Conservation (phyloP, 2,329 filamentous ascomycete genomes). For the Knoxdaviesia proteae region DNA sequence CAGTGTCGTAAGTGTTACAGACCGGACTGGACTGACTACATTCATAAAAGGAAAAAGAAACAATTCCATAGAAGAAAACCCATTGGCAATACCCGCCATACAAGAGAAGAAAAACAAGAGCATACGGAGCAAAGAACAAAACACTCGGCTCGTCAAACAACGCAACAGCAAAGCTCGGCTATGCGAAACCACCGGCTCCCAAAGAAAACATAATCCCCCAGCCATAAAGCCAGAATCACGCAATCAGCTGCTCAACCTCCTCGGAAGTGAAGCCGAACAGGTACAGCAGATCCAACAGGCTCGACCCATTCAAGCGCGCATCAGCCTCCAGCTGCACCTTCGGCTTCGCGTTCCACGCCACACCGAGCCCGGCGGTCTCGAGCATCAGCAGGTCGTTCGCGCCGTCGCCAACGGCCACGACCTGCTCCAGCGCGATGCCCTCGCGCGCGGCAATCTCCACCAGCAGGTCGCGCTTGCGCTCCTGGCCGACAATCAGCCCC, state of each 20-base stretch:
- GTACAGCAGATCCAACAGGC: slow-evolving; percentile 50
- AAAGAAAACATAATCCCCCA: too few relatives aligned
- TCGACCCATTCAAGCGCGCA: slow-evolving; percentile 49
- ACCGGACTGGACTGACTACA: too few relatives aligned
- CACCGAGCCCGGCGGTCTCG: slow-evolving; percentile 50
- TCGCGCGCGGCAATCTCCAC: slow-evolving; percentile 50
- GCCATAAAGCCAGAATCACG: slow-evolving; percentile 4
- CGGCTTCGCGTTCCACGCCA: slow-evolving; percentile 73
- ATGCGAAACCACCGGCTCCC: too few relatives aligned
- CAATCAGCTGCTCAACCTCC: slow-evolving; percentile 31
- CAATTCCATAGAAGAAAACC: too few relatives aligned
- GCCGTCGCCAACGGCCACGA: slow-evolving; percentile 59
- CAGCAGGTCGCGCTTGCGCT: slow-evolving; percentile 53
- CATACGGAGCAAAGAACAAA: too few relatives aligned
- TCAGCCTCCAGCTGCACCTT: slow-evolving; percentile 60
- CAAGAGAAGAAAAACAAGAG: too few relatives aligned
- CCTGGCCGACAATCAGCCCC: slow-evolving; percentile 53
- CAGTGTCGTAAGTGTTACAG: too few relatives aligned
- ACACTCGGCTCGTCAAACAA: too few relatives aligned
- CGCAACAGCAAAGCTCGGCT: too few relatives aligned
- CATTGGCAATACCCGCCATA: too few relatives aligned
- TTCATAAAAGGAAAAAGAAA: too few relatives aligned
- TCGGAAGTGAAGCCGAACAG: slow-evolving; percentile 50
- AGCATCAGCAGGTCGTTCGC: slow-evolving; percentile 74
- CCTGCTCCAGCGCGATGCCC: slow-evolving; percentile 41